Base-by-base conservation (phyloP, 2,329 filamentous ascomycete species). In the Aspergillus pseudoglaucus region DNA sequence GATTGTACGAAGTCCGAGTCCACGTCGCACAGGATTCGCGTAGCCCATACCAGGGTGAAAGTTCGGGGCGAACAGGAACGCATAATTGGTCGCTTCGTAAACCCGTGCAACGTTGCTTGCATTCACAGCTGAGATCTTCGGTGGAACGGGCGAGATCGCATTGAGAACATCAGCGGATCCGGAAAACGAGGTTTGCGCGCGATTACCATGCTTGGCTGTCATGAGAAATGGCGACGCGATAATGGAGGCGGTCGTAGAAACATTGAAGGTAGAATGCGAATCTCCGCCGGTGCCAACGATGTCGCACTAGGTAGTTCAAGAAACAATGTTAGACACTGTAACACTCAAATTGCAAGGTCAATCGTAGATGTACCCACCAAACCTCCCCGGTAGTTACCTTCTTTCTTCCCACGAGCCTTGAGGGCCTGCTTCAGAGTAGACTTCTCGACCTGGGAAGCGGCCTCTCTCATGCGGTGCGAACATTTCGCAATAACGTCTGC, bases 211-310 rank as follows among this genome's bases (percentile, higher is more conserved):
- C 74, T 98, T 98, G 56, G 87, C 88, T 48, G 95, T 79, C 60
- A 94, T 78, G 32, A 98, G 80, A 23, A 94, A 75, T 4, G 90
- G 83, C 5, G 90, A 94, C 42, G 88, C 89, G 43, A 98, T 76
- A 63, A 98, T 96, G 15, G 90, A 95, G 2, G 93, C 83, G 6
- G 93, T 95, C 4, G 93, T 98, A 59, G 87, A 93, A 66, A 98
- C 91, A 69, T 98, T 98, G 82, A 95, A 98, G 30, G 93, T 98
- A 69, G 95, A 89, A 77, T 97, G 90, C 17, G 87, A 85, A 73
- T 98, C 93, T 63, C 93, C 93, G 56, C 93, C 93, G 6, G 93
- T 98, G 58, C 93, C 93, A 49, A 98, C 93, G 66, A 98, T 97
- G 68, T 98, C 93, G 66, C 90, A 84, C 79, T 83, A 23, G 40